Conservation (phyloP, 148 eudicot species). For the Amaranthus palmeri region DNA sequence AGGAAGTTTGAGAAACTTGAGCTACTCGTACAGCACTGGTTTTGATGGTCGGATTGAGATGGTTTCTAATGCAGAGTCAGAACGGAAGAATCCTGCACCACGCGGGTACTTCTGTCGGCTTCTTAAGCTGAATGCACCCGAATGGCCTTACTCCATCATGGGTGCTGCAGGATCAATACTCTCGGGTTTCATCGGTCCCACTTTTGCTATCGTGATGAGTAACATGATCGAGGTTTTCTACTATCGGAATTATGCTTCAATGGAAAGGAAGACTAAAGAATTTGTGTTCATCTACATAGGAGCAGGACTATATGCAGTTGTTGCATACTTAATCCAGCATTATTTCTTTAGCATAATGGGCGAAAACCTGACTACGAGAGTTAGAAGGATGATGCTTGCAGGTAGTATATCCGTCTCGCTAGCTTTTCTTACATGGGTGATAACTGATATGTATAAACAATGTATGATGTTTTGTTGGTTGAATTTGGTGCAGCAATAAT, state of each 20-base stretch:
- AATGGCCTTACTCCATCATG: constrained; percentile 97
- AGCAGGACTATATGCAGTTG: constrained; percentile 91
- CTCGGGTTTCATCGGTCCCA: constrained; percentile 95
- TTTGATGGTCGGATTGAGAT: constrained; percentile 95
- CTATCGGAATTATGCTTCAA: constrained; percentile 59
- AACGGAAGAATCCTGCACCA: constrained; percentile 85
- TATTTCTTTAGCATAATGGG: constrained; percentile 99
- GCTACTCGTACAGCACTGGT: constrained; percentile 93
- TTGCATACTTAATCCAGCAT: constrained; percentile 93
- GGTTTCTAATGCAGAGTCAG: constrained; percentile 89
- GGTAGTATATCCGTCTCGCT: constrained; percentile 34
- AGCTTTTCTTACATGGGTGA: not conserved
- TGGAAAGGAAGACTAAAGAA: constrained; percentile 97
- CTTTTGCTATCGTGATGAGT: constrained; percentile 96
- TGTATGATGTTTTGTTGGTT: not conserved
- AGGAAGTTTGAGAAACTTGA: constrained; percentile 87
- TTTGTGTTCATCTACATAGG: constrained; percentile 95
- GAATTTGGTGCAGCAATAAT: constrained; percentile 56
- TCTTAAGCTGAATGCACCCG: constrained; percentile 87
- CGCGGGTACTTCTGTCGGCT: constrained; percentile 68
- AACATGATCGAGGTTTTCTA: constrained; percentile 99
- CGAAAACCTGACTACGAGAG: constrained; percentile 95
- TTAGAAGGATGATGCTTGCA: constrained; percentile 99
- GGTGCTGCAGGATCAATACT: constrained; percentile 92
- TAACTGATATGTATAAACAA: not conserved